Percentiles rank a stretch among this genome's conserved stretches.
Evolutionary conservation across 1,284 basidiomycete species (phyloP).

Genomic region (Leccinum ponderosum): DNA sequence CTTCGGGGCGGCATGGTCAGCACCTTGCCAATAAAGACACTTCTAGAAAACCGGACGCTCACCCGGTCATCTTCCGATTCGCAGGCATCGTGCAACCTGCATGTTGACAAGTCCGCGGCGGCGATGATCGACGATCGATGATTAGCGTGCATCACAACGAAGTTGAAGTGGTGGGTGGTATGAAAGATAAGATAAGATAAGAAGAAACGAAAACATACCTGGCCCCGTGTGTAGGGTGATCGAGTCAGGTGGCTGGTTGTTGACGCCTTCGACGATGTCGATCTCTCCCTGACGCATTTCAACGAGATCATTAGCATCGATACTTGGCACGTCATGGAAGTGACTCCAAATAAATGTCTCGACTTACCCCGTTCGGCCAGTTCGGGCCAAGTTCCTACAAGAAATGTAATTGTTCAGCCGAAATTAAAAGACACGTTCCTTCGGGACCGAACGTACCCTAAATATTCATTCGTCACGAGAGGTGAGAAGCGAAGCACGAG

Average conservation of each 20-base stretch:
- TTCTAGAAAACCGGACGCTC: constrained; percentile 7
- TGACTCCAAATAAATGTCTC: not conserved
- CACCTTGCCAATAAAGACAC: not conserved
- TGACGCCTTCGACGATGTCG: constrained; percentile 71
- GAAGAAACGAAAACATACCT: constrained; percentile 10
- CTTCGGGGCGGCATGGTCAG: constrained; percentile 25
- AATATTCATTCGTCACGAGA: not conserved
- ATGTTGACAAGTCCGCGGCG: not conserved
- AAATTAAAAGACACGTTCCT: not conserved
- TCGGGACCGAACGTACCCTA: constrained; percentile 14
- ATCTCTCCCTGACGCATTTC: constrained; percentile 46
- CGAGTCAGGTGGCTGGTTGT: constrained; percentile 53
- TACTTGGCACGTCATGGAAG: not conserved
- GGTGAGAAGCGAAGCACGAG: constrained; percentile 4
- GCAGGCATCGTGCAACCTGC: constrained; percentile 64
- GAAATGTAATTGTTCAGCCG: not conserved
- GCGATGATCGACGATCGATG: not conserved
- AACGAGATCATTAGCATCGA: not conserved
- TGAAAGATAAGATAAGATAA: not conserved
- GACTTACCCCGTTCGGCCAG: constrained; percentile 24
- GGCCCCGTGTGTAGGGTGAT: constrained; percentile 63
- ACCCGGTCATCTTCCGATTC: constrained; percentile 51
- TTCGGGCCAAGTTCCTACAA: constrained; percentile 24
- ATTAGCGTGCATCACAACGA: not conserved
- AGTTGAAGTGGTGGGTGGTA: not conserved